These are phyloP conservation scores for Pholiota molesta DNA, from an alignment of 768 basidiomycete species.

Conservation along the genomic window DNA sequence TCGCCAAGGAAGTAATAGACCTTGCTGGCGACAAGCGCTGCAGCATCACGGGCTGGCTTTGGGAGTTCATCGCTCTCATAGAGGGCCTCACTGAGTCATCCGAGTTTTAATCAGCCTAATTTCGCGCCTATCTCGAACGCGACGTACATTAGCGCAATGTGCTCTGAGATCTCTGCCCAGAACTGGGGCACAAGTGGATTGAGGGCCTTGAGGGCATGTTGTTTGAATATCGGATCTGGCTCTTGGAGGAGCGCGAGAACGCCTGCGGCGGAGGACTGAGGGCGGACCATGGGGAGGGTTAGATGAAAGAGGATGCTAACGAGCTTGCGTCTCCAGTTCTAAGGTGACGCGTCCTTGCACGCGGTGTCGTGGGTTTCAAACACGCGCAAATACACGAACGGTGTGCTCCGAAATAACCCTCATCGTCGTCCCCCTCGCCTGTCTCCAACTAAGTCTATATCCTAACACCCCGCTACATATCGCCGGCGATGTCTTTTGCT, in stretches of 20 bases:
- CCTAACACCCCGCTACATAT: constrained; percentile 12
- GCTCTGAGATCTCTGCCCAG: constrained; percentile 99
- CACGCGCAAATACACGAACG: constrained; percentile 31
- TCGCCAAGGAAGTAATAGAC: constrained; percentile 97
- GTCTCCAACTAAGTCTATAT: constrained; percentile 10
- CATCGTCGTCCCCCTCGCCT: constrained; percentile 12
- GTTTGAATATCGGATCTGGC: constrained; percentile 83
- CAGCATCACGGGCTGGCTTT: constrained; percentile 73
- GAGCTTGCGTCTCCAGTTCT: constrained; percentile 21
- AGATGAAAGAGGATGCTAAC: constrained; percentile 25
- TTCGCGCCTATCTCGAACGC: constrained; percentile 11
- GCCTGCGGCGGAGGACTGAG: constrained; percentile 85
- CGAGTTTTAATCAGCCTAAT: constrained; percentile 13
- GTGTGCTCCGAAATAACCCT: constrained; percentile 40
- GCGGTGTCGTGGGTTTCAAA: constrained; percentile 31
- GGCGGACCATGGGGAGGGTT: constrained; percentile 55
- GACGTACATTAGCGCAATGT: constrained; percentile 83
- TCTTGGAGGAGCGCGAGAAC: constrained; percentile 91
- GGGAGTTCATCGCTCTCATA: constrained; percentile 85
- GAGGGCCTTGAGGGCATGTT: constrained; percentile 87
- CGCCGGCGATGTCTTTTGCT: constrained; percentile 49
- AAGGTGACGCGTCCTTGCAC: constrained; percentile 51
- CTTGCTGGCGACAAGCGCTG: constrained; percentile 94
- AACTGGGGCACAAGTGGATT: constrained; percentile 88
- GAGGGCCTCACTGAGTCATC: constrained; percentile 73